These are phyloP conservation scores for Dioscorea zingiberensis DNA, from an alignment of 106 monocot species.

Conservation along the genomic window DNA sequence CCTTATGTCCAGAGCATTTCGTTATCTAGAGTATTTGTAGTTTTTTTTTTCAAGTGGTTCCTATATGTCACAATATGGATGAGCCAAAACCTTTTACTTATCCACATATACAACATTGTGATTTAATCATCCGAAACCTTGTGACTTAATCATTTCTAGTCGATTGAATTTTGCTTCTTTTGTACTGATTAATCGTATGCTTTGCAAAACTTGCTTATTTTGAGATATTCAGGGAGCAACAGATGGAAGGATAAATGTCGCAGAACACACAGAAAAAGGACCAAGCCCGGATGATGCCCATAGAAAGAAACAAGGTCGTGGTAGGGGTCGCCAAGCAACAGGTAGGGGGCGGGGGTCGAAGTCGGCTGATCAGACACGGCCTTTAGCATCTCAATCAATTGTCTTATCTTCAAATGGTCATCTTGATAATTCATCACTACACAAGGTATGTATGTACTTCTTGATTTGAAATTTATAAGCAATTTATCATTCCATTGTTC, in stretches of 20 bases:
- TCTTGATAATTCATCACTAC: slow-evolving; percentile 24
- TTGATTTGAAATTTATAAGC: too few relatives aligned
- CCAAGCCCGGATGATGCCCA: slow-evolving; percentile 37
- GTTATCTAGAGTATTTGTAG: too few relatives aligned
- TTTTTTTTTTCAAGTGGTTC: too few relatives aligned
- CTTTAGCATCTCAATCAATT: slow-evolving; percentile 18
- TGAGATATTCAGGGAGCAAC: slow-evolving; percentile 28
- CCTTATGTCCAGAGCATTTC: too few relatives aligned
- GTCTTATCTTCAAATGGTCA: slow-evolving; percentile 54
- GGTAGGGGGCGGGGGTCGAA: slow-evolving; percentile 69
- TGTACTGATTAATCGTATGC: too few relatives aligned
- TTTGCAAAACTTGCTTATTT: neutral
- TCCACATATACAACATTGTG: too few relatives aligned
- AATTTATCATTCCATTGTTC: too few relatives aligned
- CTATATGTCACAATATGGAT: too few relatives aligned
- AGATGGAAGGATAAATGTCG: slow-evolving; percentile 36
- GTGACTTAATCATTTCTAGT: too few relatives aligned
- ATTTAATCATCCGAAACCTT: too few relatives aligned
- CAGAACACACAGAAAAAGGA: slow-evolving; percentile 39
- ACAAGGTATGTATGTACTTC: neutral
- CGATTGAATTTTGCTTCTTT: too few relatives aligned
- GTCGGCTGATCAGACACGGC: slow-evolving; percentile 46
- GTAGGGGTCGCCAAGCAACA: slow-evolving; percentile 55
- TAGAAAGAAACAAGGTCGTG: slow-evolving; percentile 70
- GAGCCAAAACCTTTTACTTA: too few relatives aligned